Base-by-base conservation (phyloP, 768 basidiomycete genomes). In the Rhizopogon vinicolor region DNA sequence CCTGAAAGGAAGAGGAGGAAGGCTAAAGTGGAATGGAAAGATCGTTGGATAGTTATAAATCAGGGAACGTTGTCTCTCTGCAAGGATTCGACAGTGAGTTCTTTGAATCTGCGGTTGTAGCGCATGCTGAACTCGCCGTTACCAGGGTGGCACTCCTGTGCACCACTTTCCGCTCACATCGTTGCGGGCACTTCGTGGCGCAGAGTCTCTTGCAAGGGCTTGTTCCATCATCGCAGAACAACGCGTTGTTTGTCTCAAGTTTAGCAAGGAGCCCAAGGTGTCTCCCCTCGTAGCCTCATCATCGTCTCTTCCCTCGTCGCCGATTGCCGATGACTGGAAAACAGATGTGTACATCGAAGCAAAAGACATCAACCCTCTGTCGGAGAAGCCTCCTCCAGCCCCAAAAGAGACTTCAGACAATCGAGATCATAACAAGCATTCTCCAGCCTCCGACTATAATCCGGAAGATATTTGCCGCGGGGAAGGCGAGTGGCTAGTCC, bases 31-130 rank as follows among this genome's bases (percentile, higher is more conserved):
- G 86, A 85, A 49, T 89, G 87, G 87, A 76, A 78, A 42, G 74
- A 81, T 16, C 70, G 84, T 4, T 87, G 84, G 81, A 72, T 83
- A 43, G 72, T 87, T n/a, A 77, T 89, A 29, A 72, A 75, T 52
- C 77, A 82, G 22, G 86, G 84, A 0, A 62, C 73, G 19, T 65
- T 89, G n/a, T 74, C 69, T 50, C 63, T 89, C 14, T 82, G 74
- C 61, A 82, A 78, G 61, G 74, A 78, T 25, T 75, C 78, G 29
- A 68, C 75, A 56, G 87, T 87, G 61, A 52, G 78, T 72, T 25
- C 28, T 51, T 50, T 44, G 28, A 39, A 18, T 25, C 19, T 53
- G 39, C 25, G 22, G 16, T 35, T 14, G 16, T 41, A 40, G 33
- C 18, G 19, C 19, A 14, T 19, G 19, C 35, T 43, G 45, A 49